Conservation (phyloP, 2,329 filamentous ascomycete genomes). For the Claviceps humidiphila region DNA sequence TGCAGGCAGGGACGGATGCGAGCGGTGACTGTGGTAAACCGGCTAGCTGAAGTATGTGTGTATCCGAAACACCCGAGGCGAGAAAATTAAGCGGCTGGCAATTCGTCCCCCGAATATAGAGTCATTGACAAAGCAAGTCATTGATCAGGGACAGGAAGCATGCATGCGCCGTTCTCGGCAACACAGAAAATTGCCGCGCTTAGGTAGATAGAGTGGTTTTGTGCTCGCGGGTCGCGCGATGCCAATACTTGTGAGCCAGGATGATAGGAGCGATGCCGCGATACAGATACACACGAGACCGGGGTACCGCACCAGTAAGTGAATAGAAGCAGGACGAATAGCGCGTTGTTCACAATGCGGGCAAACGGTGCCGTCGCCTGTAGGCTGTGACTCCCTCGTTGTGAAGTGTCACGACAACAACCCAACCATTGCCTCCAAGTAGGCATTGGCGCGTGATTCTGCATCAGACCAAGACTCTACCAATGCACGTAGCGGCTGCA, state of each 20-base stretch:
- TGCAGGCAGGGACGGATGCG: constrained; percentile 6
- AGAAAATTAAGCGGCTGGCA: background rate
- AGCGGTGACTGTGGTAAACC: constrained; percentile 1
- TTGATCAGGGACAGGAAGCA: background rate
- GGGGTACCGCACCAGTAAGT: background rate
- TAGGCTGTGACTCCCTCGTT: background rate
- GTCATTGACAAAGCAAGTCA: background rate
- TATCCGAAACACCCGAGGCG: background rate
- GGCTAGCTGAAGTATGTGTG: background rate
- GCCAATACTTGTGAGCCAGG: background rate
- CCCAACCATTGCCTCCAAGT: background rate
- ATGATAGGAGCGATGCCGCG: no score
- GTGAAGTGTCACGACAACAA: background rate
- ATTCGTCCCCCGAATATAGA: background rate
- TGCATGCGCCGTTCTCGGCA: background rate
- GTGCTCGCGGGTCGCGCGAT: background rate
- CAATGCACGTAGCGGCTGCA: background rate
- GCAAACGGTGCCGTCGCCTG: background rate
- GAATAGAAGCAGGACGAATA: background rate
- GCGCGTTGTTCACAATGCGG: background rate
- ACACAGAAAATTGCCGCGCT: no score
- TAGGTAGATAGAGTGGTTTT: background rate
- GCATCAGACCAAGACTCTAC: background rate
- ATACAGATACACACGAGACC: background rate
- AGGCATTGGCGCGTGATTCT: background rate